Base-by-base conservation (phyloP, 1,284 basidiomycete species). In the Cronartium quercuum region DNA sequence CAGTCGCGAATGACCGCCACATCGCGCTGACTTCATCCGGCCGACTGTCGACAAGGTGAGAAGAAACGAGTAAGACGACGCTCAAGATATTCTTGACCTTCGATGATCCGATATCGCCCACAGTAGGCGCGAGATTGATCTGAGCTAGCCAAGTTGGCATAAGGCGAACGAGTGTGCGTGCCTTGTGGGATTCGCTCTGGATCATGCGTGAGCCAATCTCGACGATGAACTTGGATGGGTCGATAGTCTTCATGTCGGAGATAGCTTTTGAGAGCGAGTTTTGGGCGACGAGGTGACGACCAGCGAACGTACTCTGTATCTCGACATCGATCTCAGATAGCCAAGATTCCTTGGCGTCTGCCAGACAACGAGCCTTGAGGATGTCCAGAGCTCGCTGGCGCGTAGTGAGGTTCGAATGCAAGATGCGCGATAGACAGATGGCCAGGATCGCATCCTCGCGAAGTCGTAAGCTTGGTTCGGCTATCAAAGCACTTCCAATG, bases 81-180 rank as follows among this genome's bases (percentile, higher is more conserved):
- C 60, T 75, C 6, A 75, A 38, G 2, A 75, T 57, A 60, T 66
- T 75, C 62, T 57, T 75, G 29, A 67, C 58, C 55, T 67, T 75
- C 18, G 57, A 67, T 13, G 64, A 67, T 18, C 38, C 15, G 35
- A 44, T 66, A 67, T 75, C 65, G 42, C 51, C 42, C n/a, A 75
- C 41, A 21, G 38, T 29, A 37, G 64, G 29, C 2, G 71, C 62
- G 24, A 75, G 40, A 18, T 67, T 47, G 35, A 75, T 62, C 42
- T 75, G 71, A 55, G 55, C 65, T 51, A 75, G 40, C 71, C 71
- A 75, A 38, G 34, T 66, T 29, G 71, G 71, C 65, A 75, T 67
- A 15, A 75, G 35, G 24, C 71, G 64, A 44, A 64, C 21, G 3
- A 75, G 58, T 13, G 41, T 37, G 55, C 66, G 55, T 13, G 71